Base-by-base conservation (phyloP, 2,329 filamentous ascomycete genomes). In the Clonostachys rosea region DNA sequence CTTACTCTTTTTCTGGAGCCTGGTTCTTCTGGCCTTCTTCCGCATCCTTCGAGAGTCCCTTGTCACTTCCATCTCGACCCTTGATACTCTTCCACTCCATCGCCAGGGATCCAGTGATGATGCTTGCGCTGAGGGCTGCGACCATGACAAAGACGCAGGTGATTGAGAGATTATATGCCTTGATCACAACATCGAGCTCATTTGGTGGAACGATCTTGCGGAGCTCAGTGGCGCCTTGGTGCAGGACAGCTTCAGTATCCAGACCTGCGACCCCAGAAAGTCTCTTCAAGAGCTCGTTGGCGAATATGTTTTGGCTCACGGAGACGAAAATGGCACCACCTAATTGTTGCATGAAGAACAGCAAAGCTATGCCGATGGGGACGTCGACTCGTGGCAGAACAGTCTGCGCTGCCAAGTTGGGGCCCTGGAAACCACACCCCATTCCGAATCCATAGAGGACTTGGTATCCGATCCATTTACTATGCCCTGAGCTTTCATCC, bases 71-170 rank as follows among this genome's bases (percentile, higher is more conserved):
- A n/a, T 39, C 36, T n/a, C 14, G 14, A 11, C 36, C 36, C 68
- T 84, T 85, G 57, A 85, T 78, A 52, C 68, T 79, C 59, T 71
- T 78, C 83, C 82, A 86, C 61, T 86, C 74, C 56, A 86, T 75
- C 20, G 71, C 70, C 3, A 75, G 56, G 1, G 76, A 71, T 4
- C 75, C 79, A 16, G 82, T 30, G 14, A 84, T 67, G 7, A 39
- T 39, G 17, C 36, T n/a, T n/a, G 36, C 36, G 17, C 36, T 39
- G 7, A 39, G 36, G 3, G 36, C 36, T 2, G 36, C 36, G 14
- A 18, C 36, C 36, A 39, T n/a, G 12, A 39, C 10, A 39, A 86
- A 88, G 1, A 76, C 75, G 49, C 74, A 64, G 5, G 73, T 72
- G 39, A 89, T 61, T 0, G 82, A 70, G 20, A 69, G 61, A 57